Evolutionary conservation across 2,329 filamentous ascomycete species (phyloP), one percentile per base, ranked within the genome.

Genomic region (Ustilaginoidea virens): DNA sequence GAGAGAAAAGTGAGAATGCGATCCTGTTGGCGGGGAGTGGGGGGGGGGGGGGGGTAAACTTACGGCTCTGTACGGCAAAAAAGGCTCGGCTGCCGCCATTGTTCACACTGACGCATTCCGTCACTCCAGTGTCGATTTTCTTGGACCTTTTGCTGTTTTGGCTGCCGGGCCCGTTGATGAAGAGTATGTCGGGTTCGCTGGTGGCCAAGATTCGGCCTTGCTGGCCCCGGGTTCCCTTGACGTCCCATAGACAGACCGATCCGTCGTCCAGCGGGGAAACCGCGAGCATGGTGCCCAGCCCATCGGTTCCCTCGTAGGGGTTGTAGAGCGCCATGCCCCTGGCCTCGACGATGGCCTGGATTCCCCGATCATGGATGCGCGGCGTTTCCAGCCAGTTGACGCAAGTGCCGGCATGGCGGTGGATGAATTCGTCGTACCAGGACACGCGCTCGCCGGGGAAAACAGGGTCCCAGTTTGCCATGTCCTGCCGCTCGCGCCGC

Each of bases 351-450:
- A 59, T 48, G 32, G 68, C 58, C 26, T 51, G 58, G 29, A 51
- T 41, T 11, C 52, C 47, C 12, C 55, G 51, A 19, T 61, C 51
- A 30, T 44, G 46, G 22, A 60, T 45, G 7, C 53, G 52, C 7
- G 77, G 74, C 31, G 69, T 63, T 45, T 85, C 67, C 23, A 92
- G 61, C 86, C 86, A 94, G 41, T 68, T 76, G 30, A 83, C 60
- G 10, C 64, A 65, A n/a, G 83, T 63, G 0, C 76, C 74, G 1
- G 73, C 83, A 51, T 86, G 67, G 19, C 86, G 68, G 30, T 86
- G 81, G 36, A 92, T 77, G 45, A 85, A 93, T 51, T 94, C 86
- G 31, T 80, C 69, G 49, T 92, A 93, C 78, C 83, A 94, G 27
- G 80, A 73, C 13, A 86, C 63, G 23, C 60, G 61, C 52, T 94